Base-by-base conservation (phyloP, 1,284 basidiomycete genomes). In the Trametes pubescens region DNA sequence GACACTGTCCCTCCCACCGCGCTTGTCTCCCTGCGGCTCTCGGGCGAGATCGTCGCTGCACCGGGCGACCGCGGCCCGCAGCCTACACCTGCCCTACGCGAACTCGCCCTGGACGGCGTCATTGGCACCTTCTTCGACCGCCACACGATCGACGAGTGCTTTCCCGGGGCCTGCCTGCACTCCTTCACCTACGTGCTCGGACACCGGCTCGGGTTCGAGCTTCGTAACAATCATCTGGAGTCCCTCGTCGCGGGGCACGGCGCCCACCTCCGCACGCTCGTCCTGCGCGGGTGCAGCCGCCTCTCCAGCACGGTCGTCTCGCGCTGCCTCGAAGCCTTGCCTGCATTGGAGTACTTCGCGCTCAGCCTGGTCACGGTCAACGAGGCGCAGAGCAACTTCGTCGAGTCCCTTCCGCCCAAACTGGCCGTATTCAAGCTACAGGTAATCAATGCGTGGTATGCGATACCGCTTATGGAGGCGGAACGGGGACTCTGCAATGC, bases 51-150 rank as follows among this genome's bases (percentile, higher is more conserved):
- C 75, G 73, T 66, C 72, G 61, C 53, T 68, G 77, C 54, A 52
- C 61, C 18, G n/a, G 57, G 48, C 11, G 64, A 0, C 43, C 64
- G 4, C 47, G 60, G 34, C 63, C 75, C 56, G 29, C n/a, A 22
- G 26, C 43, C 40, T 9, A 55, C 59, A 18, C 75, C 77, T 8
- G 61, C 65, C n/a, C 72, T 81, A 38, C 73, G 72, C 18, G 67
- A 74, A 37, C 72, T 81, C 60, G 69, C 69, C 5, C 72, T 82
- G 18, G 59, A 70, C 51, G 76, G 74, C 35, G 71, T 81, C 35
- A 78, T 76, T 13, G 76, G 77, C 49, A 79, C 75, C 57, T 72
- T 73, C 51, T 78, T 82, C 62, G 80, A 83, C 62, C 69, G 70
- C 46, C 72, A 73, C 51, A 70, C 65, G 54, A 64, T 79, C 47